Base-by-base conservation (phyloP, 1,139 yeast species). In the Blastobotrys aristatus region DNA sequence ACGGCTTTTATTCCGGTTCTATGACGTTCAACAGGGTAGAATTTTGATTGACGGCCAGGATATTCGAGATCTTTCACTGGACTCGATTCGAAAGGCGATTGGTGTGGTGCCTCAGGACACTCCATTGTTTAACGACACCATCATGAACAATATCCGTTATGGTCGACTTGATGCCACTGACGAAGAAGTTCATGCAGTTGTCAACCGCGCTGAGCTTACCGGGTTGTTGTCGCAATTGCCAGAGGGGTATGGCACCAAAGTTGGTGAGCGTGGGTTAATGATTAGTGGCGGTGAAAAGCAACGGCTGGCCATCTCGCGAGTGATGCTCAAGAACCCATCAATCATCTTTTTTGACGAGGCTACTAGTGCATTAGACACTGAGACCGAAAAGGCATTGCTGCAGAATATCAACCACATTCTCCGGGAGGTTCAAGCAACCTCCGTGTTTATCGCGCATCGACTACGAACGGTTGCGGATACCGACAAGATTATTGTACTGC, bases 41-140 rank as follows among this genome's bases (percentile, higher is more conserved):
- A 87, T 92, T 47, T 66, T 82, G 38, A 80, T 92, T 50, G 96
- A 94, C 66, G 96, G 95, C 1, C 95, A 87, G 60, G 97, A 94
- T 65, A 80, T 94, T 46, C 73, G 82, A 43, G 77, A 81, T 47
- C 81, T 90, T 38, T 82, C 83, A 35, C 64, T 94, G 44, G 92
- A 86, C 46, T 80, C 92, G 6, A 72, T 94, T 47, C 74, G 98
- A 55, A 70, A 66, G 47, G 70, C 79, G 6, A 79, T 92, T 53
- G 98, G 97, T 29, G 94, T 92, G 24, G 98, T 92, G 1, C 98
- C 99, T 1, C 99, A 92, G 66, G 99, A 92, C 57, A 90, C 97
- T 0, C 98, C 98, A 3, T 70, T 92, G 47, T 92, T 92, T 70
- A 94, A 92, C 63, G 97, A 90, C 53, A 78, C 96, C 0, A 87